phyloP scores from a whole-genome alignment of 192 early-diverging fungal genomes.

The Podila minutissima region DNA sequence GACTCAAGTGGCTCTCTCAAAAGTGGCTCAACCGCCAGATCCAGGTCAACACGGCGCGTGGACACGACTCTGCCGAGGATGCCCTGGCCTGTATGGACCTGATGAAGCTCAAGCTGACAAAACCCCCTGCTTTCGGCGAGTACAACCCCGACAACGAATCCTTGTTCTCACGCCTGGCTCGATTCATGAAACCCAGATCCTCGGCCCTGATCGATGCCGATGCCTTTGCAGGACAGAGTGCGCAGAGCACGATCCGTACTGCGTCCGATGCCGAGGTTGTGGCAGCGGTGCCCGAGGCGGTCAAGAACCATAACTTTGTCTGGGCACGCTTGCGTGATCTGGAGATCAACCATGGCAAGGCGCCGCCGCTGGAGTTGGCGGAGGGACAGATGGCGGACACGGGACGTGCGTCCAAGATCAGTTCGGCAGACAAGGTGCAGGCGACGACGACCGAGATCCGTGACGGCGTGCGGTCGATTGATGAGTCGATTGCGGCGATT shows the following conservation, averaged over 20 bases:
- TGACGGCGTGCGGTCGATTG: constrained; percentile 31
- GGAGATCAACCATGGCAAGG: constrained; percentile 49
- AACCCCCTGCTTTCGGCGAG: constrained; percentile 52
- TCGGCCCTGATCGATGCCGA: constrained; percentile 39
- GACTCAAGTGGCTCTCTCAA: constrained; percentile 62
- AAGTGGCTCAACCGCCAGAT: constrained; percentile 64
- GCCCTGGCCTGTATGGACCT: constrained; percentile 73
- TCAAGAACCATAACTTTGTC: constrained; percentile 35
- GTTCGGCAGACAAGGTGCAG: constrained; percentile 36
- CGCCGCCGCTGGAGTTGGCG: not conserved
- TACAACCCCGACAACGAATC: constrained; percentile 47
- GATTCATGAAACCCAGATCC: constrained; percentile 22
- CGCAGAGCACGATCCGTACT: constrained; percentile 26
- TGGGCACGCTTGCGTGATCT: constrained; percentile 47
- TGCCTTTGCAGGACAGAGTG: constrained; percentile 20
- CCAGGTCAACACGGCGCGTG: constrained; percentile 56
- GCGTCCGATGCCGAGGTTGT: constrained; percentile 32
- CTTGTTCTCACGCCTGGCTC: constrained; percentile 40
- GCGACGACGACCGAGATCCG: constrained; percentile 31
- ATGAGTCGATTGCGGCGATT: constrained; percentile 42
- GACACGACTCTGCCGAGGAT: constrained; percentile 80
- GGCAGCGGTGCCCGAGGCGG: constrained; percentile 29
- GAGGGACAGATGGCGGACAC: constrained; percentile 28
- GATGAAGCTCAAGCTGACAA: constrained; percentile 61
- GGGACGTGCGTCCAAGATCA: constrained; percentile 24